Conservation (phyloP, 2,329 filamentous ascomycete species). For the Dactylellina drechsleri region DNA sequence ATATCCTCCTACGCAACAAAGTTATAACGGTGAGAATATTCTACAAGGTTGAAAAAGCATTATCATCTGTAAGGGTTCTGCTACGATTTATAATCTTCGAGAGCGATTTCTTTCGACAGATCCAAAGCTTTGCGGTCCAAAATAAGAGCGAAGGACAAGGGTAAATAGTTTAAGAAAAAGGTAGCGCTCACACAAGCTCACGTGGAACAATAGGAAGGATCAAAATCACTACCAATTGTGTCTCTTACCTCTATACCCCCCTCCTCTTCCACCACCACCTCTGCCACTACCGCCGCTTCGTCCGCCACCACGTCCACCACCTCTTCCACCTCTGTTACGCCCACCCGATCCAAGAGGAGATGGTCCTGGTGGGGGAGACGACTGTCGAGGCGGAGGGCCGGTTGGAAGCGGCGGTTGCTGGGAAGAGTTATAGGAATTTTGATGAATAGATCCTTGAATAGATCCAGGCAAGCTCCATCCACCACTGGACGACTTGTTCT, state of each 20-base stretch:
- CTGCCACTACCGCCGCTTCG: slow-evolving; percentile 19
- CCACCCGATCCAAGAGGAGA: slow-evolving; percentile 2
- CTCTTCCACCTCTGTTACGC: slow-evolving; percentile 23
- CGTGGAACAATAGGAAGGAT: too few relatives aligned
- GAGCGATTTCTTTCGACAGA: too few relatives aligned
- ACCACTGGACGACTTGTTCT: slow-evolving; percentile 8
- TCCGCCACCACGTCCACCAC: slow-evolving; percentile 1
- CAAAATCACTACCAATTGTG: slow-evolving; percentile 8
- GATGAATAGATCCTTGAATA: slow-evolving; percentile 38
- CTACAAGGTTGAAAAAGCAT: too few relatives aligned
- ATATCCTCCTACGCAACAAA: too few relatives aligned
- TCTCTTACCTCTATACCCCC: slow-evolving; percentile 7
- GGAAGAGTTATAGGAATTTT: slow-evolving; percentile 30
- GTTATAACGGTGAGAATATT: too few relatives aligned
- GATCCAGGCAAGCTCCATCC: slow-evolving; percentile 51
- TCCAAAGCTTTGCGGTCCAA: too few relatives aligned
- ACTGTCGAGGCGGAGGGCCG: slow-evolving; percentile 16
- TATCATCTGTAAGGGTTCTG: too few relatives aligned
- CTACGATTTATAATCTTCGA: too few relatives aligned
- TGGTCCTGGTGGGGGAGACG: slow-evolving; percentile 3
- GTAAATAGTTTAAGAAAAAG: too few relatives aligned
- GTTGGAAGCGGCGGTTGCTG: slow-evolving; percentile 40
- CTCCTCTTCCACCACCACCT: slow-evolving; percentile 10
- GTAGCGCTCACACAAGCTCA: too few relatives aligned
- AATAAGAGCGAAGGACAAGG: too few relatives aligned